phyloP scores from a whole-genome alignment of 108 stramenopile species.

The Aurantiochytrium sp. region DNA sequence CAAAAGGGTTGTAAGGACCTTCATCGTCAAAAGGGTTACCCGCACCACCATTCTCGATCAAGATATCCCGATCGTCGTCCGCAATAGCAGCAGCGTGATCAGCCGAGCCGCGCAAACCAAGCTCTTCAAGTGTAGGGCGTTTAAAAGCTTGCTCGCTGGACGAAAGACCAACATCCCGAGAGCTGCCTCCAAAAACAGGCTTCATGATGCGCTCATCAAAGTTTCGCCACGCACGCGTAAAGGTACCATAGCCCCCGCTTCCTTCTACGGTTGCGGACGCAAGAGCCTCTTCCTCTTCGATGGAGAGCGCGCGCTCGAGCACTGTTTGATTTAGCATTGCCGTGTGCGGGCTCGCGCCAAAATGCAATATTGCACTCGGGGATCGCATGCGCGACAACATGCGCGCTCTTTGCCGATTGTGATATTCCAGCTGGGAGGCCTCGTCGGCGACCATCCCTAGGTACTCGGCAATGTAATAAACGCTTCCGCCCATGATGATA shows the following conservation, averaged over 20 bases:
- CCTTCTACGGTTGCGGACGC: not conserved
- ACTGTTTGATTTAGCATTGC: not conserved
- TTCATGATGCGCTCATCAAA: conserved; percentile 12
- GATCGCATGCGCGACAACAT: not conserved
- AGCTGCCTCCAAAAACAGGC: not conserved
- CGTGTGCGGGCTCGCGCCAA: not conserved
- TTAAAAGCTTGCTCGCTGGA: not conserved
- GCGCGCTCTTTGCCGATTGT: not conserved
- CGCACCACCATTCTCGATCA: not conserved
- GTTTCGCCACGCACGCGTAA: not conserved
- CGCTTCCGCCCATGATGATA: not conserved
- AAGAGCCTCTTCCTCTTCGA: not conserved
- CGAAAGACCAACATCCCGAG: not conserved
- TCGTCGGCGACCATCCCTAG: not conserved
- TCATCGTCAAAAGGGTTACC: not conserved
- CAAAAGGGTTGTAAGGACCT: not conserved
- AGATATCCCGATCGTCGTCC: not conserved
- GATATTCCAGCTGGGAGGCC: not conserved
- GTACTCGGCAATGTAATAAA: not conserved
- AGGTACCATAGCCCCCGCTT: not conserved
- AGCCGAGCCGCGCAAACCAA: not conserved
- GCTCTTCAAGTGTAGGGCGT: not conserved
- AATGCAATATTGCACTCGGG: not conserved
- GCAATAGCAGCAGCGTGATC: not conserved
- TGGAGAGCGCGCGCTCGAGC: not conserved